Conservation (phyloP, 805 yeast genomes). For the Zygoascus flipseniorum region DNA sequence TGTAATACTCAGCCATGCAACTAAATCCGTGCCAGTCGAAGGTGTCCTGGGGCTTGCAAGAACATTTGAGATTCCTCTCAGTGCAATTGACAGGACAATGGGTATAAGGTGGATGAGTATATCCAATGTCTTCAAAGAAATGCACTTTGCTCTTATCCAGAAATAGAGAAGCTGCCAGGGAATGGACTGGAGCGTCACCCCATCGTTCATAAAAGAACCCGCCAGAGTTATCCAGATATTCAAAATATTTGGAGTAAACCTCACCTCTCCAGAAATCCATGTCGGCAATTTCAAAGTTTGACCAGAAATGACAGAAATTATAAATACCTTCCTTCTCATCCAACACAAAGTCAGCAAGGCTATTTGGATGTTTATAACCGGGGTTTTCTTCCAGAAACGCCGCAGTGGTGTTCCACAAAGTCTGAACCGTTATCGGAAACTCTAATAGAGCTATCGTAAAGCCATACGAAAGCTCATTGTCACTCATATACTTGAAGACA, state of each 20-base stretch:
- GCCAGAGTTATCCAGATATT: slow-evolving; percentile 67
- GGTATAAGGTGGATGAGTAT: slow-evolving; percentile 70
- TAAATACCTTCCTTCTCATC: slow-evolving; percentile 52
- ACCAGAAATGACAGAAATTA: slow-evolving; percentile 86
- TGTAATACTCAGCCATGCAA: slow-evolving; percentile 28
- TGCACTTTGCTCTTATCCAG: slow-evolving; percentile 63
- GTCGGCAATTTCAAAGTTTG: slow-evolving; percentile 77
- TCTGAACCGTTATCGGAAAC: slow-evolving; percentile 59
- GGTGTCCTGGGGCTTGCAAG: slow-evolving; percentile 33
- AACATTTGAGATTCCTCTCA: slow-evolving; percentile 43
- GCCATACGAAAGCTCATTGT: slow-evolving; percentile 63
- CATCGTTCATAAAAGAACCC: slow-evolving; percentile 94
- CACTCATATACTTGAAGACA: slow-evolving; percentile 69
- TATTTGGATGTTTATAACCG: slow-evolving; percentile 48
- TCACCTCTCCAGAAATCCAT: slow-evolving; percentile 67
- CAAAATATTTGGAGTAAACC: slow-evolving; percentile 64
- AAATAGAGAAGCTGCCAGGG: slow-evolving; percentile 77
- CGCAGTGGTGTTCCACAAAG: slow-evolving; percentile 67
- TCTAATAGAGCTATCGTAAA: slow-evolving; percentile 76
- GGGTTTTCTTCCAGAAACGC: slow-evolving; percentile 54
- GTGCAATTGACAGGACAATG: slow-evolving; percentile 58
- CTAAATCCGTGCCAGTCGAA: slow-evolving; percentile 32
- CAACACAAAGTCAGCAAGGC: slow-evolving; percentile 61
- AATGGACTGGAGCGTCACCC: slow-evolving; percentile 94
- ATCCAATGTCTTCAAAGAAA: slow-evolving; percentile 78